Evolutionary conservation across 1,284 basidiomycete genomes (phyloP).

Genomic region (Sporisorium scitamineum): DNA sequence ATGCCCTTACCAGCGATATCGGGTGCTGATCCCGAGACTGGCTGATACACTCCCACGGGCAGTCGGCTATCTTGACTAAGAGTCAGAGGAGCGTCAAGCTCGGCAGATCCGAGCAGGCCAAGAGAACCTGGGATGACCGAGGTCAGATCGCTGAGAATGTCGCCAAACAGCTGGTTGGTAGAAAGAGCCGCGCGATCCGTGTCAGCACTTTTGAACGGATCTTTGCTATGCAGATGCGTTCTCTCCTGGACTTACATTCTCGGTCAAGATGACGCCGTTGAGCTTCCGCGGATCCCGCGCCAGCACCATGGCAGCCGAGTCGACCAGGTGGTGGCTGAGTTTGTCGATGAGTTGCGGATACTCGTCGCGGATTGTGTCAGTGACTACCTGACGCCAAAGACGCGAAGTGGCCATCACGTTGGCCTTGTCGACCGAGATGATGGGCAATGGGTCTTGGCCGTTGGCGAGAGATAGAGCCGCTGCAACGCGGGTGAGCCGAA

Average conservation of each 20-base stretch:
- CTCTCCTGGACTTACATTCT: constrained; percentile 42
- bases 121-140: constrained; percentile 51
- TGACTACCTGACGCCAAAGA: constrained; percentile 81
- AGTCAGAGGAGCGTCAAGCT: constrained; percentile 87
- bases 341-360: constrained; percentile 47
- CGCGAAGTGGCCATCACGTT: constrained; percentile 95
- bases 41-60: constrained; percentile 88
- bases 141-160: constrained; percentile 48
- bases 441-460: constrained; percentile 80
- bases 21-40: constrained; percentile 81
- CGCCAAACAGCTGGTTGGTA: constrained; percentile 37
- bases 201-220: background rate
- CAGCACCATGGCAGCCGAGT: constrained; percentile 95
- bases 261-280: constrained; percentile 79
- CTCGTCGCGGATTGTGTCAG: constrained; percentile 60
- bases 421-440: constrained; percentile 97
- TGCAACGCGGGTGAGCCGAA: constrained; percentile 93
- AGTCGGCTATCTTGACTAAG: constrained; percentile 15
- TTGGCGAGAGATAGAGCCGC: constrained; percentile 83
- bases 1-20: constrained; percentile 94
- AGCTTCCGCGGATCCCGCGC: constrained; percentile 89
- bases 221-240: background rate
- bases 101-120: constrained; percentile 95
- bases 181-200: background rate
- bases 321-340: constrained; percentile 80